Conservation (phyloP, 805 yeast genomes). For the Metschnikowia lachancei region DNA sequence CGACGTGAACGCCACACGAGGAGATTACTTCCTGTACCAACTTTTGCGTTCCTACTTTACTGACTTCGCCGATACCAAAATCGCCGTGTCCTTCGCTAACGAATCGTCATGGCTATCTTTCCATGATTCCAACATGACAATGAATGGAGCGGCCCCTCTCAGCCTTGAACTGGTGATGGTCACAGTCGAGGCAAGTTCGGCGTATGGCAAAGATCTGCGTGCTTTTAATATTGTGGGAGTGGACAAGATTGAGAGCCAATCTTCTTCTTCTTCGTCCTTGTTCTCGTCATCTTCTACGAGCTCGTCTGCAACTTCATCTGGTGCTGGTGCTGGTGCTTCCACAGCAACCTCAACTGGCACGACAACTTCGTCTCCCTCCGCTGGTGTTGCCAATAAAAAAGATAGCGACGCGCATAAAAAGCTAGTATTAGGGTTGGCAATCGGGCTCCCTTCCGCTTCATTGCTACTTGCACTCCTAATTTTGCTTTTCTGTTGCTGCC, state of each 20-base stretch:
- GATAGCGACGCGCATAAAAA: slow-evolving; percentile 41
- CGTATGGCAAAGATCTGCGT: slow-evolving; percentile 29
- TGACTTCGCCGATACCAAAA: slow-evolving; percentile 47
- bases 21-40: slow-evolving; percentile 55
- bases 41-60: slow-evolving; percentile 57
- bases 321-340: slow-evolving; percentile 27
- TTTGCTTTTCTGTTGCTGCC: slow-evolving; percentile 55
- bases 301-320: slow-evolving; percentile 27
- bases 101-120: slow-evolving; percentile 62
- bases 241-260: slow-evolving; percentile 8
- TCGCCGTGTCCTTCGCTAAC: slow-evolving; percentile 43
- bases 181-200: slow-evolving; percentile 29
- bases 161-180: slow-evolving; percentile 27
- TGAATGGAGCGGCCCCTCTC: slow-evolving; percentile 60
- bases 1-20: slow-evolving; percentile 66
- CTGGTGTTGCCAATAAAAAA: slow-evolving; percentile 20
- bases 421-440: slow-evolving; percentile 88
- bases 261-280: slow-evolving; percentile 22
- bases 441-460: slow-evolving; percentile 67
- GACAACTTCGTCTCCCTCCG: slow-evolving; percentile 25
- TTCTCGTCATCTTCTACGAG: slow-evolving; percentile 20
- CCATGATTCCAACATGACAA: slow-evolving; percentile 57
- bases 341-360: slow-evolving; percentile 26
- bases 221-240: slow-evolving; percentile 56
- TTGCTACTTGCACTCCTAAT: slow-evolving; percentile 47